A percentile compares a stretch with the other conserved stretches of the same genome.
phyloP scores from a whole-genome alignment of 306 rosid species.

The Inga oerstediana region DNA sequence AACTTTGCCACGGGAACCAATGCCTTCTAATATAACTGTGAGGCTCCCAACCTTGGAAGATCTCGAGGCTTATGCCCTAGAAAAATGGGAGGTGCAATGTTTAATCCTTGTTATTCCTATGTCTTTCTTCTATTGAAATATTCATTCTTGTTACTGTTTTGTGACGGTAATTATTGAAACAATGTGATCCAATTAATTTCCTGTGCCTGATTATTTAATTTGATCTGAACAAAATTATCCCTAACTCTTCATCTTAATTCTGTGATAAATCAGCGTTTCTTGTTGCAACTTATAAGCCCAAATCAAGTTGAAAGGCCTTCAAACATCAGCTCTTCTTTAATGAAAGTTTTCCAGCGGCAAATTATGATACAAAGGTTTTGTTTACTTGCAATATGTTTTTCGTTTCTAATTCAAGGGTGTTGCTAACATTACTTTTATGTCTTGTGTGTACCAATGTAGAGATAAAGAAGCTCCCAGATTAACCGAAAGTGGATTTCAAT shows the following conservation, averaged over 20 bases:
- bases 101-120: conserved; percentile 32
- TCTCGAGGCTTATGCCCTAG: conserved; percentile 78
- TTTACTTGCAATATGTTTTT: conserved; percentile 31
- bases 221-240: conserved; percentile 31
- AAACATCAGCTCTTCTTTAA: conserved; percentile 78
- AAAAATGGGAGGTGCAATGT: conserved; percentile 85
- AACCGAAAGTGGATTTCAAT: conserved; percentile 97
- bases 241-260: conserved; percentile 44
- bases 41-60: conserved; percentile 85
- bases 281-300: conserved; percentile 91
- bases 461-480: conserved; percentile 85
- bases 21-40: conserved; percentile 83
- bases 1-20: conserved; percentile 92
- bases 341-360: conserved; percentile 93
- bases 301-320: conserved; percentile 74
- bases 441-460: conserved; percentile 46
- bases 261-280: conserved; percentile 77
- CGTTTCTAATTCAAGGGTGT: conserved; percentile 24
- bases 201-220: conserved; percentile 28
- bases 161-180: conserved; percentile 4
- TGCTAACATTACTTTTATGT: conserved; percentile 22
- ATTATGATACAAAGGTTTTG: conserved; percentile 81
- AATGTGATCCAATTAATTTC: conserved; percentile 19
- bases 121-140: conserved; percentile 21
- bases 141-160: conserved; percentile 12